A percentile compares a stretch with the other conserved stretches of the same genome.
These are phyloP conservation scores for Chenopodium formosanum DNA, from an alignment of 148 eudicot species.

Conservation along the genomic window DNA sequence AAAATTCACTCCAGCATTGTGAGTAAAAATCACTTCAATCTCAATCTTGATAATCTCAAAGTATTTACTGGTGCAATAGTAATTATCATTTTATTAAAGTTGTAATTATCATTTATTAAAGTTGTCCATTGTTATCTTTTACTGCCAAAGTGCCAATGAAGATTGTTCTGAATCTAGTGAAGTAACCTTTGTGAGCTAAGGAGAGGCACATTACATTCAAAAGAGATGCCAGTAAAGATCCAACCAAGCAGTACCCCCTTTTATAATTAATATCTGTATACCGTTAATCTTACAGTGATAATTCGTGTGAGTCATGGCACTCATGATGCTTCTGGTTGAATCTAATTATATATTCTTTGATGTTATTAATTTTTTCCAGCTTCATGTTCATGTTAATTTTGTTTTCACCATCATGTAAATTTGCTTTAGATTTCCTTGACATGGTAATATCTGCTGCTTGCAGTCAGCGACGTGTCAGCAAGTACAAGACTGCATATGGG, in stretches of 20 bases:
- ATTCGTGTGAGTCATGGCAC: background rate
- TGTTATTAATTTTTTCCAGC: background rate
- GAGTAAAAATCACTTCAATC: constrained; percentile 24
- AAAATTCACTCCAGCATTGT: constrained; percentile 59
- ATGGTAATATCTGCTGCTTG: constrained; percentile 15
- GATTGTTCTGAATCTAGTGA: background rate
- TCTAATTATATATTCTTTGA: background rate
- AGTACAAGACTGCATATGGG: constrained; percentile 33
- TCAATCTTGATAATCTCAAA: background rate
- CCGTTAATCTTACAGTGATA: background rate
- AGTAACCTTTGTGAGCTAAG: background rate
- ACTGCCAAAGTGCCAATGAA: background rate
- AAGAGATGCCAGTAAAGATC: no score
- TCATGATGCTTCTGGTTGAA: background rate
- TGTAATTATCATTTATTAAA: background rate
- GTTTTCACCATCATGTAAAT: background rate
- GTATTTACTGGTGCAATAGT: background rate
- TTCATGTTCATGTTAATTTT: background rate
- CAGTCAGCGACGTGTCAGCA: constrained; percentile 28
- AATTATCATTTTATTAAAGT: background rate
- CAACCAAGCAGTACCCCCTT: no score
- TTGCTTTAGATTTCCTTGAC: background rate
- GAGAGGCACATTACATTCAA: background rate
- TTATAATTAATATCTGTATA: no score
- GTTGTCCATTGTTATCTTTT: background rate